phyloP scores from a whole-genome alignment of 108 stramenopile species.

The Skeletonema menzelii region DNA sequence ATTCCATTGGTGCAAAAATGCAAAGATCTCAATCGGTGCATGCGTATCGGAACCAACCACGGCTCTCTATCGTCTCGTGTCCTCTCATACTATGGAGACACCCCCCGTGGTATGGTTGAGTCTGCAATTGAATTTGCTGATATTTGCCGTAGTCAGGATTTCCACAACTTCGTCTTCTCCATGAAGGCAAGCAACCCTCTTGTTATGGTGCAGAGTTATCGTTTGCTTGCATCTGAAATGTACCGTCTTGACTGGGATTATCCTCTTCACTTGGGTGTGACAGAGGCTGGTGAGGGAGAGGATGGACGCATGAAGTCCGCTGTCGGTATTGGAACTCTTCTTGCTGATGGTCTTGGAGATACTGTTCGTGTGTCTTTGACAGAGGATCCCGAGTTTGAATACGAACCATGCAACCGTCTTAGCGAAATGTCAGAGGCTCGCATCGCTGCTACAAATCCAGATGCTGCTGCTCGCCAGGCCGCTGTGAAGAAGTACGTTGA shows the following conservation, averaged over 20 bases:
- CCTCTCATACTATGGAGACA: slow-evolving; percentile 93
- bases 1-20: slow-evolving; percentile 92
- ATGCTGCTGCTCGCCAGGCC: slow-evolving; percentile 61
- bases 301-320: slow-evolving; percentile 98
- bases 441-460: slow-evolving; percentile 63
- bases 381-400: slow-evolving; percentile 96
- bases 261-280: slow-evolving; percentile 96
- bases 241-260: slow-evolving; percentile 96
- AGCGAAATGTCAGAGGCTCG: slow-evolving; percentile 78
- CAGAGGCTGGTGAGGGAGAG: slow-evolving; percentile 98
- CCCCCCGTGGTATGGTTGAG: slow-evolving; percentile 98
- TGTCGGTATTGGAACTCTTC: slow-evolving; percentile 95
- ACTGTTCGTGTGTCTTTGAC: slow-evolving; percentile 96
- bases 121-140: slow-evolving; percentile 96
- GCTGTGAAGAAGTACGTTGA: slow-evolving; percentile 79
- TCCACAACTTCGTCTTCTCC: slow-evolving; percentile 98
- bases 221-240: slow-evolving; percentile 90
- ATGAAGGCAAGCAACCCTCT: slow-evolving; percentile 98
- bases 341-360: slow-evolving; percentile 96
- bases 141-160: slow-evolving; percentile 93
- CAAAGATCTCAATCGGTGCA: slow-evolving; percentile 88
- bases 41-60: slow-evolving; percentile 98
- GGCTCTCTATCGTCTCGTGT: slow-evolving; percentile 90
- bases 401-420: slow-evolving; percentile 91
- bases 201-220: slow-evolving; percentile 97